Conservation (phyloP, 1,284 basidiomycete species). For the Coniferiporia sulphurascens region DNA sequence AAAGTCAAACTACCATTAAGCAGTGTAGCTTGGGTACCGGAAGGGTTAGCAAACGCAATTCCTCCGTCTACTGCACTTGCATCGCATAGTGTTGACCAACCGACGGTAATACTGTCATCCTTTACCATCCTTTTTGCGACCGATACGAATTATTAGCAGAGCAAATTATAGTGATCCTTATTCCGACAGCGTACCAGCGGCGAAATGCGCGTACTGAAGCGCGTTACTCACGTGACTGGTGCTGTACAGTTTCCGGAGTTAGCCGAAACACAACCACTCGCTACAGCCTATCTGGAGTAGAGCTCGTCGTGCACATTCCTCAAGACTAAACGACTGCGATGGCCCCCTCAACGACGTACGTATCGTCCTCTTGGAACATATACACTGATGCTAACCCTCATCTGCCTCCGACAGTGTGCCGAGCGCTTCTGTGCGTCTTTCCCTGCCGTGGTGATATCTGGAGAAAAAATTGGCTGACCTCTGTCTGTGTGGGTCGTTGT, state of each 20-base stretch:
- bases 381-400: conserved; percentile 18
- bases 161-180: too few relatives aligned
- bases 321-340: conserved; percentile 44
- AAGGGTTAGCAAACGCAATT: too few relatives aligned
- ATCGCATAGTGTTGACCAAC: too few relatives aligned
- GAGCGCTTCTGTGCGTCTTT: conserved; percentile 59
- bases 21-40: too few relatives aligned
- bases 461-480: conserved; percentile 3
- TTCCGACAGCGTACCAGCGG: too few relatives aligned
- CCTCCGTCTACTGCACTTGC: too few relatives aligned
- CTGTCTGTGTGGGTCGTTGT: conserved; percentile 7
- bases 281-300: not conserved
- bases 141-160: too few relatives aligned
- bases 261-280: not conserved
- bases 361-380: conserved; percentile 22
- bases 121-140: too few relatives aligned
- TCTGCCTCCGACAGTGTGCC: conserved; percentile 44
- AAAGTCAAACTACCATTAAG: too few relatives aligned
- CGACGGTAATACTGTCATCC: too few relatives aligned
- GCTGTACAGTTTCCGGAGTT: not conserved
- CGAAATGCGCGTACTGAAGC: too few relatives aligned
- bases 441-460: not conserved
- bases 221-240: not conserved
- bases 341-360: conserved; percentile 68
- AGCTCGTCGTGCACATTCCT: conserved; percentile 26